Base-by-base conservation (phyloP, 768 basidiomycete genomes). In the Holtermanniella nyarrowii region DNA sequence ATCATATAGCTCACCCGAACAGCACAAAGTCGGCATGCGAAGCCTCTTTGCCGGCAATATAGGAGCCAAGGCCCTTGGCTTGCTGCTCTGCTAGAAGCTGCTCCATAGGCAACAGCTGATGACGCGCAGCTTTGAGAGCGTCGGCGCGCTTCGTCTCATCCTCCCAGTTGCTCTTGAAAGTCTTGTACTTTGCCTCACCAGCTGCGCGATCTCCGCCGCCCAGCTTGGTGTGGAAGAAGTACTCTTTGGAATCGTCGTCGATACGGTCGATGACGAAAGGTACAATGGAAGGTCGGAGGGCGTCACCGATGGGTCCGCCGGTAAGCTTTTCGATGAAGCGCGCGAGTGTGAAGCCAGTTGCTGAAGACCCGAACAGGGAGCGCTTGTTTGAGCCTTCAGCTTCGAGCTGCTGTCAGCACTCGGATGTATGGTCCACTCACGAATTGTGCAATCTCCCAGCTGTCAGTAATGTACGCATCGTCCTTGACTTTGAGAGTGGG, bases 371-470 rank as follows among this genome's bases (percentile, higher is more conserved):
- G 18, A 48, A 40, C 18, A 52, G 52, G 26, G 46, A 42, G n/a
- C n/a, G n/a, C n/a, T 50, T 56, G 25, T 23, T 50, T 52, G 3
- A 10, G 16, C 21, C 25, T 18, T 25, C 18, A 41, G 13, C 26
- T 39, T 26, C 24, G 22, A 12, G 40, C 10, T 41, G 16, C 3
- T 21, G 13, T 24, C n/a, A 42, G 14, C 48, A 21, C 39, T 4
- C 3, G 27, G 10, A 7, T 3, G n/a, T 18, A 11, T n/a, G n/a
- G n/a, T n/a, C n/a, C n/a, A 50, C 52, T 47, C 39, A 53, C 55
- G 41, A 40, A 54, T 26, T 55, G 52, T 1, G 51, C 56, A 46
- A 49, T 56, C 44, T 49, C 48, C 48, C 54, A 56, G 18, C 50
- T 50, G 24, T 55, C 56, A 7, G 47, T 50, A 4, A 44, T 48